A percentile compares a stretch with the other conserved stretches of the same genome.
Conservation (phyloP, 352 stramenopile species). For the Phytophthora chlamydospora region DNA sequence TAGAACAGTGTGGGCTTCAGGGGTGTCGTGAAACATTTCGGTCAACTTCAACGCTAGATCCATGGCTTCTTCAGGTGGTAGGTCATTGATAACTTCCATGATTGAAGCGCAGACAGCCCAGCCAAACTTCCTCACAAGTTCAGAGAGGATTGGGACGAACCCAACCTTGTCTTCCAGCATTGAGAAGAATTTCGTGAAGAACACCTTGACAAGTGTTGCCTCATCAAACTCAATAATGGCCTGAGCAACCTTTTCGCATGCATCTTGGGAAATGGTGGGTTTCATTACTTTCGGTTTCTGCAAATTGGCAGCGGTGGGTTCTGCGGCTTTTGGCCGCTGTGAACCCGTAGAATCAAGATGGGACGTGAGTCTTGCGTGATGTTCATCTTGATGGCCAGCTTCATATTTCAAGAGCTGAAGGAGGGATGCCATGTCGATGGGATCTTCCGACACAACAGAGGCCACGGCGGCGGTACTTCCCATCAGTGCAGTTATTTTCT, state of each 20-base stretch:
- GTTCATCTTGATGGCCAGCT: no score
- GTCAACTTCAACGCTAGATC: conserved; percentile 2
- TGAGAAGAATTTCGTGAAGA: background rate
- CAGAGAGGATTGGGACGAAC: background rate
- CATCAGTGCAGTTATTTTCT: background rate
- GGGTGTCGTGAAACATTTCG: no score
- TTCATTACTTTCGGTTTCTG: background rate
- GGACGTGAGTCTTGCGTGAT: no score
- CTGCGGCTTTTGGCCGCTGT: no score
- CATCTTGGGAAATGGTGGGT: background rate
- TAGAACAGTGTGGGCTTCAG: no score
- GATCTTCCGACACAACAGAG: background rate
- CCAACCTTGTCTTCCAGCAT: background rate
- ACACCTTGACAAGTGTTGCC: background rate
- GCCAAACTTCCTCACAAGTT: background rate
- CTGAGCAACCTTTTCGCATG: background rate
- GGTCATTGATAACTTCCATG: background rate
- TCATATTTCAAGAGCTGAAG: no score
- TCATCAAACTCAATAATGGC: background rate
- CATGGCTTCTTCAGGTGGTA: background rate
- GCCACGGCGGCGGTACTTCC: background rate
- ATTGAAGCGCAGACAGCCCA: background rate
- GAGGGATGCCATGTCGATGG: no score
- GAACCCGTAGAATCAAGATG: no score
- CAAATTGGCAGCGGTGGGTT: background rate